Percentiles rank a stretch among this genome's conserved stretches.
Conservation (phyloP, 225 moss, liverwort and hornwort species). For the Physcomitrellopsis africana region DNA sequence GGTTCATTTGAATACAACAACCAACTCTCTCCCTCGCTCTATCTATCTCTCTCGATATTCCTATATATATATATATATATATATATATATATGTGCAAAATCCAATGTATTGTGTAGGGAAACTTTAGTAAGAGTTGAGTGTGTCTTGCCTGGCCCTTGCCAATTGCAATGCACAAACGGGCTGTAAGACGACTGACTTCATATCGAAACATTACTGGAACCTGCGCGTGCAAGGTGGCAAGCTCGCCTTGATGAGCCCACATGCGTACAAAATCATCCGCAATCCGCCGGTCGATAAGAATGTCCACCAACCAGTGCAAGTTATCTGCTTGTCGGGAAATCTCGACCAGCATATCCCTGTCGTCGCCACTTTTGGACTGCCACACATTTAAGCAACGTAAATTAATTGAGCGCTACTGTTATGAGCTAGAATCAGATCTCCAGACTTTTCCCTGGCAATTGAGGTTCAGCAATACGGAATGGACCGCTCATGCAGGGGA, state of each 20-base stretch:
- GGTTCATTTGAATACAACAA: no score
- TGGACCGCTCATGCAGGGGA: no score
- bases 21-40: no score
- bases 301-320: slow-evolving; percentile 88
- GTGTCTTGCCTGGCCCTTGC: slow-evolving; percentile 72
- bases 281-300: slow-evolving; percentile 74
- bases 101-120: no score
- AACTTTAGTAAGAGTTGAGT: neutral
- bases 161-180: slow-evolving; percentile 83
- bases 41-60: no score
- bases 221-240: slow-evolving; percentile 73
- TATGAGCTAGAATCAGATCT: no score
- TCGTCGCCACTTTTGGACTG: slow-evolving; percentile 71
- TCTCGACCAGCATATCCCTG: slow-evolving; percentile 63
- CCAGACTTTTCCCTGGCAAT: no score
- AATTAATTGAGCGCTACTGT: neutral
- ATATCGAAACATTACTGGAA: slow-evolving; percentile 89
- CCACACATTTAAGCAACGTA: neutral
- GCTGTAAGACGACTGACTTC: slow-evolving; percentile 91
- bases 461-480: no score
- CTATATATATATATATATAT: no score
- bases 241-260: slow-evolving; percentile 91
- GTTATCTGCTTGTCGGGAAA: slow-evolving; percentile 82
- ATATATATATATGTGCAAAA: no score
- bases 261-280: slow-evolving; percentile 74